phyloP scores from a whole-genome alignment of 2,329 filamentous ascomycete species.

The Penicillium expansum region DNA sequence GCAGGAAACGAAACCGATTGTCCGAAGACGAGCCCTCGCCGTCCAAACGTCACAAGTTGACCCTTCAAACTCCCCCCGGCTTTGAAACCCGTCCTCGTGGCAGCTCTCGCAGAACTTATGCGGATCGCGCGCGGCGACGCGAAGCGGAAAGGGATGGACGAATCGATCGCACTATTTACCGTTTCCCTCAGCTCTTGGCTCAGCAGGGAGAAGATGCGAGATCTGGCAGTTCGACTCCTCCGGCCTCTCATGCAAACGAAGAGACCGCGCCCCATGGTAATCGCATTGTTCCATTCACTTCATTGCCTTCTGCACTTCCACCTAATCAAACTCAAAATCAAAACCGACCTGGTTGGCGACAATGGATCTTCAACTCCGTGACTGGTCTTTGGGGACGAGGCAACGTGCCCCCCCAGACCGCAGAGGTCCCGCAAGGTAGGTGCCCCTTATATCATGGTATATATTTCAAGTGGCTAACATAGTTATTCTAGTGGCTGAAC shows the following conservation, averaged over 20 bases:
- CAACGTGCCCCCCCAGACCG: constrained; percentile 4
- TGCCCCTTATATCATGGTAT: not conserved
- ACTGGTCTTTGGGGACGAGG: constrained; percentile 16
- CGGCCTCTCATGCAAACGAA: not conserved
- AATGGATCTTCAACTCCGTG: constrained; percentile 20
- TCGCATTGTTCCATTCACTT: not conserved
- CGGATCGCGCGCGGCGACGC: constrained; percentile 32
- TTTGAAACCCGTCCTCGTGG: constrained; percentile 12
- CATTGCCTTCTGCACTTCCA: constrained; percentile 2
- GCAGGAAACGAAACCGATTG: constrained; percentile 2
- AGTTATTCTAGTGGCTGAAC: not conserved
- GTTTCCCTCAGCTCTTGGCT: constrained; percentile 32
- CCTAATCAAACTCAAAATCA: not conserved
- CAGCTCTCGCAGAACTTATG: constrained; percentile 25
- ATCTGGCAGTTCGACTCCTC: not conserved
- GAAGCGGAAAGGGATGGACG: constrained; percentile 31
- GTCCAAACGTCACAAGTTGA: constrained; percentile 2
- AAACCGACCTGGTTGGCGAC: constrained; percentile 1
- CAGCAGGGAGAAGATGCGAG: constrained; percentile 29
- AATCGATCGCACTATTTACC: constrained; percentile 36
- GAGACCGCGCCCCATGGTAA: not conserved
- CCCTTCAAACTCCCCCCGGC: not conserved
- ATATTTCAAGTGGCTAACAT: not conserved
- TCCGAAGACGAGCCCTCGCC: not conserved
- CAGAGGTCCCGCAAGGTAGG: not conserved